Evolutionary conservation across 768 basidiomycete species (phyloP), one percentile per base, ranked within the genome.

Genomic region (Dictyophora rubrovolvata): DNA sequence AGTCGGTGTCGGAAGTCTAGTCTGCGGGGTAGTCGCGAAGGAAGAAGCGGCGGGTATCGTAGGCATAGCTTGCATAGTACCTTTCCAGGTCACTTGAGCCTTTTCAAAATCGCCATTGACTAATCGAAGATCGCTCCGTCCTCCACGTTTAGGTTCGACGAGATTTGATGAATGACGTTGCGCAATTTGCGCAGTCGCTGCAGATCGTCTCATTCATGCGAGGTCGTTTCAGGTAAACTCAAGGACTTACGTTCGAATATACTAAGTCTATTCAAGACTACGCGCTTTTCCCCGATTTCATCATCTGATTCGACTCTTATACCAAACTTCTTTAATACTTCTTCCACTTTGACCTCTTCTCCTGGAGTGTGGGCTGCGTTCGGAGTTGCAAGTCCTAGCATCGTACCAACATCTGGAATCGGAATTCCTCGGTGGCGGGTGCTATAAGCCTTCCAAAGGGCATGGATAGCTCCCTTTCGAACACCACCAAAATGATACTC

Each of bases 401-500:
- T 22, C 12, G 12, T 34, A 2, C 12, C 50, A 34, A 51, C 50
- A 22, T 51, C 50, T 21, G 14, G 22, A 17, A 47, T 52, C n/a
- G 57, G 57, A 35, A 59, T 14, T 23, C 36, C 22, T 36, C 57
- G 28, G 35, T 59, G 57, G 17, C 57, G 21, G 10, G 57, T 36
- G 17, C 36, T 59, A 37, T 59, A 59, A 11, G 57, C 57, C 35
- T 59, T 59, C 57, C 57, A 59, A 20, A 59, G 48, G 14, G 57
- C 48, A 59, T 59, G 57, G 11, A 59, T 36, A 16, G 57, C 57
- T 1, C 57, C 50, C 48, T 53, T 64, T 20, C 77, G 60, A 2
- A 79, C 64, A 22, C 73, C 74, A 56, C 87, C 86, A 67, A 98
- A 93, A 51, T 91, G 76, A n/a, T 85, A 74, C 68, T 95, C 90